Base-by-base conservation (phyloP, 2,329 filamentous ascomycete genomes). In the Penicillium griseofulvum region DNA sequence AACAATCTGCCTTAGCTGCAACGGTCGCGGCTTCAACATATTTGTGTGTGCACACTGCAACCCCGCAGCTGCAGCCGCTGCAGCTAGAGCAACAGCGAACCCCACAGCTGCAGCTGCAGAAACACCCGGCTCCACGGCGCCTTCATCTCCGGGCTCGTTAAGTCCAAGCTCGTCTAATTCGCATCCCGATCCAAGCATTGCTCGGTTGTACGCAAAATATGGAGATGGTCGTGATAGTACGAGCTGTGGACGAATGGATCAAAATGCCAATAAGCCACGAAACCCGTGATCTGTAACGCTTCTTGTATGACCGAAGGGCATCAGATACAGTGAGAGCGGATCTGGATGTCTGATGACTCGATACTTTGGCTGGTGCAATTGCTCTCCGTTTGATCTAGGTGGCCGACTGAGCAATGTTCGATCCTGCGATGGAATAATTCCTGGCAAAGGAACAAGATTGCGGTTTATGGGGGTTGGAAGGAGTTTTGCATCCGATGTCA, bases 41-140 rank as follows among this genome's bases (percentile, higher is more conserved):
- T 71, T 64, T 49, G 44, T 62, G 44, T 72, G 70, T 45, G 49
- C 57, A 19, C 69, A 68, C 51, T 72, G 70, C 55, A 65, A 71
- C 50, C 68, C 68, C 4, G 55, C 62, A n/a, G 61, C 58, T 11
- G 62, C 59, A 16, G 55, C 58, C 7, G 36, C 44, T n/a, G 39
- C 58, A 14, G 43, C 54, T 7, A 48, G 56, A 29, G 46, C 54
- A n/a, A 60, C 52, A 17, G 57, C 53, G 11, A 61, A 49, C 26
- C 52, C 52, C 16, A 59, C 64, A 22, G 54, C 62, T 22, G 57
- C 60, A 31, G 61, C 62, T 17, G 55, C 52, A 3, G 55, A 53
- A 10, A 65, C 66, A 2, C 62, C 67, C 2, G 56, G 56, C 1
- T 70, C 66, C 2, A 60, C 62, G 1, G 54, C 52, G 0, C 54